Evolutionary conservation across 352 stramenopile species (phyloP).

Genomic region (Pythium phragmitis): DNA sequence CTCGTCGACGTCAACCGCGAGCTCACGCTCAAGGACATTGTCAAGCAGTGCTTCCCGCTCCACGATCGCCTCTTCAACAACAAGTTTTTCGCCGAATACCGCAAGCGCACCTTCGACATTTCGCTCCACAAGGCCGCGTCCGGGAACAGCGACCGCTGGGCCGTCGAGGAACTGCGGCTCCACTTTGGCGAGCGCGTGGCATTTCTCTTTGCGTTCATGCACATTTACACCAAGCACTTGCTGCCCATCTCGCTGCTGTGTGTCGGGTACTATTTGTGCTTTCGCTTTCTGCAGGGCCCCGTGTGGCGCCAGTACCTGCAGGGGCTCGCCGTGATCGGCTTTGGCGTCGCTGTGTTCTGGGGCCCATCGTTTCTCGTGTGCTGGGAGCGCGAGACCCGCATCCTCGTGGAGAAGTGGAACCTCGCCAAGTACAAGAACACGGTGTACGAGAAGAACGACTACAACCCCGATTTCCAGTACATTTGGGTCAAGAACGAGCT

Average conservation of each 20-base stretch:
- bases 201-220: slow-evolving; percentile 89
- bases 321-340: slow-evolving; percentile 62
- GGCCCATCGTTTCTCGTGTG: slow-evolving; percentile 79
- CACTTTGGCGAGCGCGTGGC: slow-evolving; percentile 89
- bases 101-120: slow-evolving; percentile 77
- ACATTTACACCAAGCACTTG: slow-evolving; percentile 89
- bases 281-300: slow-evolving; percentile 53
- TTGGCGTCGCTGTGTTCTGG: slow-evolving; percentile 81
- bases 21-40: slow-evolving; percentile 69
- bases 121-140: slow-evolving; percentile 61
- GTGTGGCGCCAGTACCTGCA: slow-evolving; percentile 78
- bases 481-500: slow-evolving; percentile 84
- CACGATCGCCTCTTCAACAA: slow-evolving; percentile 87
- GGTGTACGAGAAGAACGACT: slow-evolving; percentile 86
- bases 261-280: slow-evolving; percentile 76
- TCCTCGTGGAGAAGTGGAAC: slow-evolving; percentile 89
- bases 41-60: slow-evolving; percentile 81
- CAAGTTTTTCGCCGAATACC: slow-evolving; percentile 87
- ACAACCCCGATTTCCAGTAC: slow-evolving; percentile 86
- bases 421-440: slow-evolving; percentile 88
- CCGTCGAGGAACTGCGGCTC: slow-evolving; percentile 80
- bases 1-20: slow-evolving; percentile 85
- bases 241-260: slow-evolving; percentile 63
- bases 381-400: slow-evolving; percentile 85
- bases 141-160: slow-evolving; percentile 83